Conservation (phyloP, 169 alveolate species). For the Perkinsus olseni region DNA sequence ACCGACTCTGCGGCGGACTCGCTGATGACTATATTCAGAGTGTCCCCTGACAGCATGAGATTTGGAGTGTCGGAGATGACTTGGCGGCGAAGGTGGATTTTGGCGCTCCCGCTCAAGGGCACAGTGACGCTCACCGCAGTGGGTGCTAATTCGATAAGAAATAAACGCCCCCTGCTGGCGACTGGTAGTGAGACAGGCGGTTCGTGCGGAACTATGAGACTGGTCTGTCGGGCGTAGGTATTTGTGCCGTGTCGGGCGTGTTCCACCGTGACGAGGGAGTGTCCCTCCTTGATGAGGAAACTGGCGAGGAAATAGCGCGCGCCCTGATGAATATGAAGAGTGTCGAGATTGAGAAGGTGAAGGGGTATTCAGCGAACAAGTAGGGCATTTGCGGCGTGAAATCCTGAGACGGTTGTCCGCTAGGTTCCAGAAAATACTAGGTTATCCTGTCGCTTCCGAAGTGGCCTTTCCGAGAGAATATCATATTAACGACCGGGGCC, state of each 20-base stretch:
- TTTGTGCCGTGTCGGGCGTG: not conserved
- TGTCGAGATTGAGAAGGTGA: not conserved
- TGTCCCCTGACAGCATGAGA: not conserved
- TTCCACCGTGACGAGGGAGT: conserved; percentile 5
- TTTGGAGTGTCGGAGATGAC: not conserved
- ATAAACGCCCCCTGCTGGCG: conserved; percentile 6
- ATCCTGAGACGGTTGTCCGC: not conserved
- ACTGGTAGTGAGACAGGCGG: not conserved
- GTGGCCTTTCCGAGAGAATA: not conserved
- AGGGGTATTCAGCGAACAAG: not conserved
- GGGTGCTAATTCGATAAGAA: not conserved
- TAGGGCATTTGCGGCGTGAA: not conserved
- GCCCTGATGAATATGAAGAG: not conserved
- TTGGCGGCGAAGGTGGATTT: conserved; percentile 18
- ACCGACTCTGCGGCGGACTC: not conserved
- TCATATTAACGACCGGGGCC: not conserved
- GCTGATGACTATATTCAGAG: not conserved
- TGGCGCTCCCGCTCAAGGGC: conserved; percentile 18
- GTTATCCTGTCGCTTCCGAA: not conserved
- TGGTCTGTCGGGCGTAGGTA: not conserved
- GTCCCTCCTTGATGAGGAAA: not conserved
- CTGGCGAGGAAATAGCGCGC: conserved; percentile 1
- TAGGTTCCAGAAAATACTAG: not conserved
- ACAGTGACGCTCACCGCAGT: not conserved
- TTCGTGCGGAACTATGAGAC: not conserved